Evolutionary conservation across 2,329 filamentous ascomycete species (phyloP), one percentile per base, ranked within the genome.

Genomic region (Aspergillus luchuensis): DNA sequence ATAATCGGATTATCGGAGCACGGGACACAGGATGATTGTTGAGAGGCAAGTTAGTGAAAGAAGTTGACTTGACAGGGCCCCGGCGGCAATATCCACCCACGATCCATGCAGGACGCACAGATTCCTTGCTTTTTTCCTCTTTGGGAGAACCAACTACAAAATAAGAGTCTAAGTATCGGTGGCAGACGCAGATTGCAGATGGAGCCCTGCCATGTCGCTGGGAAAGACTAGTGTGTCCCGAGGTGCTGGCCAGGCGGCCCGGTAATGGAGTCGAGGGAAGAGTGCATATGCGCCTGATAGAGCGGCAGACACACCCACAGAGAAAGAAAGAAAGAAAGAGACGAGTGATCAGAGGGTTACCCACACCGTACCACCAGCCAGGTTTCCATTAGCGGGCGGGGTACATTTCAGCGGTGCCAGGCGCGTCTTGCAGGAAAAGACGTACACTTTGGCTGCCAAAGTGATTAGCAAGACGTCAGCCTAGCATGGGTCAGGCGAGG

Each of bases 371-470:
- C 33, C 11, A 36, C 43, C 17, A 19, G 17, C 33, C 62, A 58
- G 48, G 54, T 57, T 57, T 57, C 56, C 13, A 50, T 50, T 59
- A 63, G 47, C 30, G 62, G 57, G 62, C 60, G 63, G 63, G 62
- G 65, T 62, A 54, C 33, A 17, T 47, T 36, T 17, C 45, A 47
- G 52, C 28, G 55, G 30, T 21, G 36, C 39, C 59, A 56, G 58
- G 36, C 52, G 19, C 36, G n/a, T 41, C 52, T 30, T 43, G 41
- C 30, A 53, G 33, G 33, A 36, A 36, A 36, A 13, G 33, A 36
- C 13, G 11, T 36, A 11, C 33, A 13, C 5, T 13, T 13, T 36
- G 33, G 33, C 33, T 36, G 33, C 33, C 33, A 58, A 63, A 48
- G 54, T 47, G 30, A 33, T 55, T 30, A 39, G 33, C 47, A 54